Evolutionary conservation across 2,329 filamentous ascomycete species (phyloP).

Genomic region (Bipolaris zeicola): DNA sequence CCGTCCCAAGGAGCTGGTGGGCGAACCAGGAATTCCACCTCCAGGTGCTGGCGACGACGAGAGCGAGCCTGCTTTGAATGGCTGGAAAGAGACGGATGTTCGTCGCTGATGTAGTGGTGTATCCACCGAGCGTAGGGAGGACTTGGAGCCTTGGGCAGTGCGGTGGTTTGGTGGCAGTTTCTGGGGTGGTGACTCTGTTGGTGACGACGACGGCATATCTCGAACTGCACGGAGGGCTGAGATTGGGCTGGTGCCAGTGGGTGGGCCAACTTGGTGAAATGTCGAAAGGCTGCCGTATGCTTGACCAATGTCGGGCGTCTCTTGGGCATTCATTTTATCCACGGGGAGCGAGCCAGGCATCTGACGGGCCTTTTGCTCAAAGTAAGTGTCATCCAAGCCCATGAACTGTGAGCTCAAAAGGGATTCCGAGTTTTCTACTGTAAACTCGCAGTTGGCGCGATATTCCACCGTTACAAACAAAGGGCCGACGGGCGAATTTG

Average conservation of each 20-base stretch:
- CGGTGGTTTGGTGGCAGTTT: constrained; percentile 55
- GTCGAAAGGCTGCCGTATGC: constrained; percentile 90
- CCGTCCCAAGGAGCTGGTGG: constrained; percentile 55
- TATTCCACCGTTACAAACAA: constrained; percentile 83
- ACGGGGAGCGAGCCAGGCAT: constrained; percentile 79
- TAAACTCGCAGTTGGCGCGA: constrained; percentile 86
- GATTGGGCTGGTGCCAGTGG: constrained; percentile 81
- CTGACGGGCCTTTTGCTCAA: constrained; percentile 70
- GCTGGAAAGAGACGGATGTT: constrained; percentile 87
- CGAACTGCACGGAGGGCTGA: constrained; percentile 77
- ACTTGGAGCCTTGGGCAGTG: constrained; percentile 55
- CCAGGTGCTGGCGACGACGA: constrained; percentile 77
- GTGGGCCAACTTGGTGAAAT: constrained; percentile 77
- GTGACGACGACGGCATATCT: constrained; percentile 58
- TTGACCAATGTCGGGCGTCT: constrained; percentile 69
- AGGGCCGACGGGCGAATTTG: constrained; percentile 84
- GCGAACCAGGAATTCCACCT: constrained; percentile 59
- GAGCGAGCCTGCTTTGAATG: constrained; percentile 95
- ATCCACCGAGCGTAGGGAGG: constrained; percentile 58
- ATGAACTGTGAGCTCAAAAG: constrained; percentile 91
- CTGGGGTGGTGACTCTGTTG: constrained; percentile 57
- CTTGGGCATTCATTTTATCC: constrained; percentile 55
- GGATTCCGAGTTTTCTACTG: constrained; percentile 88
- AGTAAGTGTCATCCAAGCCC: constrained; percentile 86
- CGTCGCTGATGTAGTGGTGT: constrained; percentile 63